Percentiles rank a stretch among this genome's conserved stretches.
Evolutionary conservation across 75 land plant species (phyloP).

Genomic region (Selaginella moellendorffii): DNA sequence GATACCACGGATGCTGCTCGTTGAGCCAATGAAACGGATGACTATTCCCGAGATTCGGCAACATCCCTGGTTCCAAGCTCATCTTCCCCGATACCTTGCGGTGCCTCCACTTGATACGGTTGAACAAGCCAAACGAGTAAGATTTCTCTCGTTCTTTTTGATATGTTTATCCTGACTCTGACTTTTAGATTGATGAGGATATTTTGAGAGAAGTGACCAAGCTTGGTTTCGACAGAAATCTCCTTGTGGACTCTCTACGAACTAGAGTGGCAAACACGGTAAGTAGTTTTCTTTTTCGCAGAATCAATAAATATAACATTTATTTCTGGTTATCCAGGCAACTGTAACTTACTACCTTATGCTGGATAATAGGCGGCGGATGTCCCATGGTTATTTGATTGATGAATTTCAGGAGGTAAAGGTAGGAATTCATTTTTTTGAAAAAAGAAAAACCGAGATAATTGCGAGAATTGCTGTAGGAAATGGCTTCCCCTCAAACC

Average conservation of each 20-base stretch:
- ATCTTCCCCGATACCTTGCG: conserved; percentile 80
- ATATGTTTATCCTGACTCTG: neutral
- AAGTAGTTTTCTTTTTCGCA: neutral
- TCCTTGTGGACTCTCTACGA: conserved; percentile 54
- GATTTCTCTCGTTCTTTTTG: neutral
- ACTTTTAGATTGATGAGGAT: conserved; percentile 74
- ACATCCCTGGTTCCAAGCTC: conserved; percentile 72
- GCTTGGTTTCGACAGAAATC: conserved; percentile 58
- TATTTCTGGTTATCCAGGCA: conserved; percentile 28
- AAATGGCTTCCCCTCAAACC: neutral
- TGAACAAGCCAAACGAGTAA: conserved; percentile 66
- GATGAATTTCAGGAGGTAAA: conserved; percentile 45
- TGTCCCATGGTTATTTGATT: conserved; percentile 44
- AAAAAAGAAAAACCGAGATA: neutral
- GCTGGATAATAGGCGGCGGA: conserved; percentile 43
- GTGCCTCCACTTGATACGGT: conserved; percentile 64
- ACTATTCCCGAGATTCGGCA: conserved; percentile 74
- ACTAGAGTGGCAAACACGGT: conserved; percentile 75
- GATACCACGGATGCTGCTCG: conserved; percentile 75
- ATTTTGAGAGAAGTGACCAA: conserved; percentile 56
- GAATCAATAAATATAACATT: neutral
- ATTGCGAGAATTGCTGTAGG: conserved; percentile 6
- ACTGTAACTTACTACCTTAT: conserved; percentile 59
- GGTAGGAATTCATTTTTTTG: conserved; percentile 18
- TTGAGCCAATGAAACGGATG: conserved; percentile 81